Evolutionary conservation across 257 asterid species (phyloP).

Genomic region (Mitragyna speciosa): DNA sequence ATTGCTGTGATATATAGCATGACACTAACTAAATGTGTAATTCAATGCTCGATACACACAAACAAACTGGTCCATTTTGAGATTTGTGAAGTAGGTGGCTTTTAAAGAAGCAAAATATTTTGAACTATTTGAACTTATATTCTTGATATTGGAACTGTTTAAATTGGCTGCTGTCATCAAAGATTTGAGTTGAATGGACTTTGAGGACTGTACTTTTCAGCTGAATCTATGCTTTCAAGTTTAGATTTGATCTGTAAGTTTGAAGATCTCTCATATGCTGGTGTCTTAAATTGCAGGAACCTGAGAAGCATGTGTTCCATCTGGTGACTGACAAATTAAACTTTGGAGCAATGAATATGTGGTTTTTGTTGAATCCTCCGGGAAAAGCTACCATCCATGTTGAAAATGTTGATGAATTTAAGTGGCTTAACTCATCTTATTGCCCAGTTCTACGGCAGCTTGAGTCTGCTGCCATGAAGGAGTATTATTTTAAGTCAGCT

Average conservation of each 20-base stretch:
- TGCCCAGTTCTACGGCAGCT: conserved; percentile 89
- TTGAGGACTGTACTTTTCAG: neutral
- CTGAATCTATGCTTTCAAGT: neutral
- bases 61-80: neutral
- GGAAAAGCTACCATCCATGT: conserved; percentile 96
- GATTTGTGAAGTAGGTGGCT: neutral
- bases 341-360: conserved; percentile 99
- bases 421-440: conserved; percentile 96
- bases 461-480: conserved; percentile 97
- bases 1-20: neutral
- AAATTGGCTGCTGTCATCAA: neutral
- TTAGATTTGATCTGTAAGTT: neutral
- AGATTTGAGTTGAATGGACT: neutral
- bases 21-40: neutral
- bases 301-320: conserved; percentile 93
- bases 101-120: neutral
- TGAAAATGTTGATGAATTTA: conserved; percentile 93
- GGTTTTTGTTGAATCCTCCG: conserved; percentile 98
- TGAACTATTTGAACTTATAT: neutral
- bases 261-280: neutral
- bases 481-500: conserved; percentile 93
- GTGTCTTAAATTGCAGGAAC: conserved; percentile 64
- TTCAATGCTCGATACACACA: neutral
- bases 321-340: conserved; percentile 96
- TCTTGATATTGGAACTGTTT: neutral